These are phyloP conservation scores for Limnanthes douglasii DNA, from an alignment of 345 rosid genomes.

Conservation along the genomic window DNA sequence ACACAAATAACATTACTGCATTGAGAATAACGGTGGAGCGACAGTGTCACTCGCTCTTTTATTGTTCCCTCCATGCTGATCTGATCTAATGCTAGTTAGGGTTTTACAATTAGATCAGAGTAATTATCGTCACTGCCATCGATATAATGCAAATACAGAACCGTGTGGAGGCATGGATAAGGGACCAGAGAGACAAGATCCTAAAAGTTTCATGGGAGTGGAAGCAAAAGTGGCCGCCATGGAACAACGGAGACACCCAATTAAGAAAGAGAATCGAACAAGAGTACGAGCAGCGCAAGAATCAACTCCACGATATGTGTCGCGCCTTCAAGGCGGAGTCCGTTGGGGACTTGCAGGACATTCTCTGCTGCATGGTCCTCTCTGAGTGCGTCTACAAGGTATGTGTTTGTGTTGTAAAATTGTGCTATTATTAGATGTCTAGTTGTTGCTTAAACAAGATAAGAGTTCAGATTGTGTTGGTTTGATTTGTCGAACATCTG, in stretches of 20 bases:
- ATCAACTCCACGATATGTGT: slow-evolving; percentile 73
- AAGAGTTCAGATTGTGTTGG: slow-evolving; percentile 7
- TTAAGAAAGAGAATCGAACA: slow-evolving; percentile 49
- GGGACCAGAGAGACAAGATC: slow-evolving; percentile 64
- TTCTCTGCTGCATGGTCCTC: slow-evolving; percentile 95
- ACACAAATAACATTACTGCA: not conserved
- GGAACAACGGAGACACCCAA: slow-evolving; percentile 34
- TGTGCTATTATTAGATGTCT: not conserved
- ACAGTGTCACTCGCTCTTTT: no score
- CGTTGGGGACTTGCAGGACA: slow-evolving; percentile 66
- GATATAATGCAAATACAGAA: slow-evolving; percentile 56
- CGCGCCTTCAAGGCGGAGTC: slow-evolving; percentile 70
- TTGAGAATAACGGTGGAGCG: no score
- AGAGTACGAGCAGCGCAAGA: slow-evolving; percentile 60
- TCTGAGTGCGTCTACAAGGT: slow-evolving; percentile 97
- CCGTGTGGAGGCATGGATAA: slow-evolving; percentile 84
- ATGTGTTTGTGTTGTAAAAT: not conserved
- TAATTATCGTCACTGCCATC: no score
- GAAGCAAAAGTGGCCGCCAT: slow-evolving; percentile 71
- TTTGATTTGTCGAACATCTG: slow-evolving; percentile 1
- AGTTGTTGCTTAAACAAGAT: not conserved
- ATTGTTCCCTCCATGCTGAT: no score
- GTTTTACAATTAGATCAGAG: no score
- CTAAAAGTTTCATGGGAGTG: slow-evolving; percentile 75
- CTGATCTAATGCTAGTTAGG: no score